A percentile compares a stretch with the other conserved stretches of the same genome.
These are phyloP conservation scores for Aspergillus biplanus DNA, from an alignment of 495 filamentous ascomycete species.

Conservation along the genomic window DNA sequence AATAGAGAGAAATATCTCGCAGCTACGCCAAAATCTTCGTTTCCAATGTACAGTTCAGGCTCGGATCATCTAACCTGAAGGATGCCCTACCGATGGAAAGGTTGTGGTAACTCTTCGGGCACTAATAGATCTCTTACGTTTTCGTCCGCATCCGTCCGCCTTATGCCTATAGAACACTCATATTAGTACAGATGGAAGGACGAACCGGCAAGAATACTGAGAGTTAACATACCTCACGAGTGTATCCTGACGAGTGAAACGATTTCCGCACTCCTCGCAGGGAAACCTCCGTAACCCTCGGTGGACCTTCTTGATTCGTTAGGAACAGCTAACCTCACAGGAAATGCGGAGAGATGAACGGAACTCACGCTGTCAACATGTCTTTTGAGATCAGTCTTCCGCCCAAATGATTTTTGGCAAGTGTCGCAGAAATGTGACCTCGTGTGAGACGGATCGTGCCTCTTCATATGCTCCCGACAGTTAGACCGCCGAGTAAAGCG, in stretches of 20 bases:
- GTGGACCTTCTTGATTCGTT: conserved; percentile 57
- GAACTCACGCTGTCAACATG: conserved; percentile 76
- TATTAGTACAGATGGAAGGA: conserved; percentile 9
- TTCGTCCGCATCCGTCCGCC: conserved; percentile 25
- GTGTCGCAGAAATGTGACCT: conserved; percentile 71
- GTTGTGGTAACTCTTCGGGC: neutral
- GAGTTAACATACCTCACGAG: conserved; percentile 64
- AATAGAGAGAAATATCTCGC: too few relatives aligned
- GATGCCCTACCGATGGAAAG: neutral
- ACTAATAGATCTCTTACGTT: conserved; percentile 1
- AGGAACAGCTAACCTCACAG: conserved; percentile 13
- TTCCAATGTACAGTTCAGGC: neutral
- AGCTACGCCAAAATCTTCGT: neutral
- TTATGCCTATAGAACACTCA: conserved; percentile 18
- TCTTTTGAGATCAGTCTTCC: conserved; percentile 83
- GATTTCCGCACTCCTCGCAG: conserved; percentile 72
- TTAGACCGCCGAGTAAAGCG: conserved; percentile 89
- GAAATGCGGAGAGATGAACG: neutral
- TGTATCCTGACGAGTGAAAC: conserved; percentile 83
- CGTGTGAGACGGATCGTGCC: conserved; percentile 76
- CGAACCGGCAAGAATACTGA: neutral
- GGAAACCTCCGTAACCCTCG: conserved; percentile 70
- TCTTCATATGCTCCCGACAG: conserved; percentile 87
- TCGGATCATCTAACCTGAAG: neutral
- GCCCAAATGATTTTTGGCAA: conserved; percentile 48